Percentiles rank a stretch among this genome's conserved stretches.
Evolutionary conservation across 768 basidiomycete genomes (phyloP).

Genomic region (Hericium coralloides): DNA sequence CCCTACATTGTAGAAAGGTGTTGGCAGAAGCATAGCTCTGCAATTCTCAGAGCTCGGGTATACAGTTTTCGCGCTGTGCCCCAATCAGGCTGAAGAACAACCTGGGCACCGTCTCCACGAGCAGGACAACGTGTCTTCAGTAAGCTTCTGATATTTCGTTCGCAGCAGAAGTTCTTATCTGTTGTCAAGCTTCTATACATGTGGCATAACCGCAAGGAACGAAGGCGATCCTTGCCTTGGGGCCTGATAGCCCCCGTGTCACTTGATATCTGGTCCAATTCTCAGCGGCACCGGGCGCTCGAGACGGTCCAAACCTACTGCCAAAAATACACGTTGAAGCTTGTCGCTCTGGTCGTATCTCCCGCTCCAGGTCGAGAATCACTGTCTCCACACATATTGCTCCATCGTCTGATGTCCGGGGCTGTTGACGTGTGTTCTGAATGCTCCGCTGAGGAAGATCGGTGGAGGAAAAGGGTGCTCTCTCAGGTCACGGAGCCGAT

Average conservation of each 20-base stretch:
- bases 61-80: slow-evolving; percentile 24
- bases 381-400: background rate
- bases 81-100: slow-evolving; percentile 9
- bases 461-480: slow-evolving; percentile 13
- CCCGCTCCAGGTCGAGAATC: slow-evolving; percentile 5
- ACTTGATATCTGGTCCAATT: slow-evolving; percentile 19
- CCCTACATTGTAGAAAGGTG: slow-evolving; percentile 14
- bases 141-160: slow-evolving; percentile 10
- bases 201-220: slow-evolving; percentile 25
- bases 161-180: background rate
- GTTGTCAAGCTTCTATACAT: slow-evolving; percentile 20
- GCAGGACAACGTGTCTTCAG: slow-evolving; percentile 16
- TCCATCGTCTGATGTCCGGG: background rate
- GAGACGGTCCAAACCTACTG: slow-evolving; percentile 25
- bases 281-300: slow-evolving; percentile 21
- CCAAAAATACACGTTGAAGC: slow-evolving; percentile 18
- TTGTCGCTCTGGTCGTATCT: slow-evolving; percentile 22
- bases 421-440: background rate
- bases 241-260: slow-evolving; percentile 24
- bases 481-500: slow-evolving; percentile 20
- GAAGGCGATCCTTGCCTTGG: slow-evolving; percentile 19
- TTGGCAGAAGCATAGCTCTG: slow-evolving; percentile 22
- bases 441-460: slow-evolving; percentile 3
- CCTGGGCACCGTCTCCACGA: background rate
- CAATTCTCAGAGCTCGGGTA: slow-evolving; percentile 25